These are phyloP conservation scores for Apophysomyces trapeziformis DNA, from an alignment of 371 early-diverging fungal genomes.

Conservation along the genomic window DNA sequence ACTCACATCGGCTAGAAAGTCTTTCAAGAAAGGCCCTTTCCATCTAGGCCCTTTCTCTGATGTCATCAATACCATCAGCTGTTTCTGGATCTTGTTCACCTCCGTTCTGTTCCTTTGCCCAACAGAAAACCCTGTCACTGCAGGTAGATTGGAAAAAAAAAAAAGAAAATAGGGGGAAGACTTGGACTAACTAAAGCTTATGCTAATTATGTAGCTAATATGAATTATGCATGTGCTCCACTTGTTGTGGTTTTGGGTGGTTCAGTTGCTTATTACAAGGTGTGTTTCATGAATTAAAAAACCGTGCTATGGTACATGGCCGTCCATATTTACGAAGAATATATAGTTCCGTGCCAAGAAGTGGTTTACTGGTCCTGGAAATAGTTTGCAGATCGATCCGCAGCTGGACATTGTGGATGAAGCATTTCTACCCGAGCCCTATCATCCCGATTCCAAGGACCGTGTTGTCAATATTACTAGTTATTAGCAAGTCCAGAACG, in stretches of 20 bases:
- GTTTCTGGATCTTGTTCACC: slow-evolving; percentile 63
- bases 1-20: slow-evolving; percentile 41
- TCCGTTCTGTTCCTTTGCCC: slow-evolving; percentile 67
- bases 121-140: slow-evolving; percentile 59
- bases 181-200: not conserved
- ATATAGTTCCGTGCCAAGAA: slow-evolving; percentile 46
- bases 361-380: slow-evolving; percentile 55
- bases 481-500: not conserved
- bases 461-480: not conserved
- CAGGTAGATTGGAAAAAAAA: slow-evolving; percentile 17
- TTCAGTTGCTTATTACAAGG: slow-evolving; percentile 43
- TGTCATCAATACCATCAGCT: slow-evolving; percentile 49
- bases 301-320: not conserved
- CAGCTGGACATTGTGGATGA: slow-evolving; percentile 1
- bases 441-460: not conserved
- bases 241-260: slow-evolving; percentile 36
- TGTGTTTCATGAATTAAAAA: not conserved
- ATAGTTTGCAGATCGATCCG: not conserved
- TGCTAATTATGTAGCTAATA: slow-evolving; percentile 25
- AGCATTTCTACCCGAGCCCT: not conserved
- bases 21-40: slow-evolving; percentile 54
- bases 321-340: no score
- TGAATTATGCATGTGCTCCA: slow-evolving; percentile 54
- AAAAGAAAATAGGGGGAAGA: not conserved
- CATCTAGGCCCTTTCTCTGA: slow-evolving; percentile 58